A percentile compares a stretch with the other conserved stretches of the same genome.
Evolutionary conservation across 495 filamentous ascomycete species (phyloP).

Genomic region (Stereocaulon alpinum): DNA sequence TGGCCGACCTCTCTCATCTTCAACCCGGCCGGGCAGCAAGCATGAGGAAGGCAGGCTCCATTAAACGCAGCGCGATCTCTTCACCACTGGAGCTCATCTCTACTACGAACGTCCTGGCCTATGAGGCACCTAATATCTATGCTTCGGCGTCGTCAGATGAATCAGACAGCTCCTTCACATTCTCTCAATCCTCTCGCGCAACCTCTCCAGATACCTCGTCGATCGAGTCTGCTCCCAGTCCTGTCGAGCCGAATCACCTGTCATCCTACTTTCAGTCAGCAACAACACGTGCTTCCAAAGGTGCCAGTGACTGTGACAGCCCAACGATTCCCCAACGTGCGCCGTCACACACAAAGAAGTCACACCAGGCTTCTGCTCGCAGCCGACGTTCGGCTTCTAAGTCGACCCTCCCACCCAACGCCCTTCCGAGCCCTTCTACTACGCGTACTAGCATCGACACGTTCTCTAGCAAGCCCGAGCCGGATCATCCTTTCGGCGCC

Average conservation of each 20-base stretch:
- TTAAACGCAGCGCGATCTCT: constrained; percentile 65
- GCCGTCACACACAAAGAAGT: constrained; percentile 74
- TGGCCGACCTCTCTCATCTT: constrained; percentile 35
- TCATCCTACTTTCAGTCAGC: constrained; percentile 64
- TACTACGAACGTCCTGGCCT: constrained; percentile 91
- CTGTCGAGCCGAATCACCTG: constrained; percentile 64
- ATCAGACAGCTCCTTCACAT: constrained; percentile 51
- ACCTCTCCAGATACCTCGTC: constrained; percentile 69
- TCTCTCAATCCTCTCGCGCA: constrained; percentile 44
- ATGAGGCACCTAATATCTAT: constrained; percentile 76
- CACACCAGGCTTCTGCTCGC: constrained; percentile 54
- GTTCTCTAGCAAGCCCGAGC: constrained; percentile 30
- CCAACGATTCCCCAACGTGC: constrained; percentile 65
- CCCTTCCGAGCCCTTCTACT: constrained; percentile 28
- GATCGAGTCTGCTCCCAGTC: constrained; percentile 41
- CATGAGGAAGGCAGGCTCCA: constrained; percentile 37
- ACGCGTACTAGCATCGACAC: constrained; percentile 34
- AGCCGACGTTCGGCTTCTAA: constrained; percentile 50
- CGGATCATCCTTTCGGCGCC: constrained; percentile 39
- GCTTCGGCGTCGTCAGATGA: constrained; percentile 45
- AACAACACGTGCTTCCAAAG: constrained; percentile 24
- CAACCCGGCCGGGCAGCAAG: constrained; percentile 42
- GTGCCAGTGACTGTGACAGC: constrained; percentile 38
- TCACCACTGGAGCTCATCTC: constrained; percentile 76
- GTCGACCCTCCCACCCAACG: constrained; percentile 33